phyloP scores from a whole-genome alignment of 495 filamentous ascomycete genomes.

The Hypoxylon cercidicola region DNA sequence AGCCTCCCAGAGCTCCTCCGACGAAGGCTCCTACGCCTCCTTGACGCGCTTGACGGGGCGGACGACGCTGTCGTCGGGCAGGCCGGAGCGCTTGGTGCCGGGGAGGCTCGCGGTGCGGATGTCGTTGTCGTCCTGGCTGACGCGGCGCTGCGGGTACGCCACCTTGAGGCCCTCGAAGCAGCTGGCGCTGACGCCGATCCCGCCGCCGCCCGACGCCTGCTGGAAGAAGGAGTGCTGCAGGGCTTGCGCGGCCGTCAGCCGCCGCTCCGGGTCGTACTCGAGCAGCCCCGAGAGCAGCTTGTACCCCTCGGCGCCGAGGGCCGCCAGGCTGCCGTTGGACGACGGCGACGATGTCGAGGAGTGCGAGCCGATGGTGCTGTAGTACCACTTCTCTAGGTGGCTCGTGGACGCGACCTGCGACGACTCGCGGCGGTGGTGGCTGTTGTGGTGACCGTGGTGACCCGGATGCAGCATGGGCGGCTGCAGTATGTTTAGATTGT shows the following conservation, averaged over 20 bases:
- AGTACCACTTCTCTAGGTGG: conserved; percentile 67
- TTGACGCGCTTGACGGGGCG: conserved; percentile 74
- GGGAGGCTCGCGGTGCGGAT: conserved; percentile 87
- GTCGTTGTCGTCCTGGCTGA: conserved; percentile 94
- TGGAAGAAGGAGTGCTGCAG: conserved; percentile 89
- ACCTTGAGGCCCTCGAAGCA: conserved; percentile 90
- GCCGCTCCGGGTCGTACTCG: conserved; percentile 91
- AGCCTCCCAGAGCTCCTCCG: background rate
- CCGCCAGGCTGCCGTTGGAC: conserved; percentile 54
- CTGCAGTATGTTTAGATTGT: conserved; percentile 73
- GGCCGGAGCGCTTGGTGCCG: conserved; percentile 88
- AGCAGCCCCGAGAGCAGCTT: conserved; percentile 82
- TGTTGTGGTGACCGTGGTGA: conserved; percentile 54
- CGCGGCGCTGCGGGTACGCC: conserved; percentile 89
- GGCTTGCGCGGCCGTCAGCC: conserved; percentile 85
- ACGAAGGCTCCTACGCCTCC: conserved; percentile 54
- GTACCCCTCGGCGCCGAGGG: conserved; percentile 79
- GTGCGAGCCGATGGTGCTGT: conserved; percentile 61
- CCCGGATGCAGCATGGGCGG: conserved; percentile 56
- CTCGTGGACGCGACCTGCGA: conserved; percentile 45
- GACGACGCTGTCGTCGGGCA: conserved; percentile 83
- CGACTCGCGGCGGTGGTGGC: conserved; percentile 58
- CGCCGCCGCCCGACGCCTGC: conserved; percentile 46
- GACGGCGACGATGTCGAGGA: conserved; percentile 52
- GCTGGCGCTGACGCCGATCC: conserved; percentile 62